Percentiles rank a stretch among this genome's conserved stretches.
Evolutionary conservation across 768 basidiomycete genomes (phyloP).

Genomic region (Pulveroboletus sp.): DNA sequence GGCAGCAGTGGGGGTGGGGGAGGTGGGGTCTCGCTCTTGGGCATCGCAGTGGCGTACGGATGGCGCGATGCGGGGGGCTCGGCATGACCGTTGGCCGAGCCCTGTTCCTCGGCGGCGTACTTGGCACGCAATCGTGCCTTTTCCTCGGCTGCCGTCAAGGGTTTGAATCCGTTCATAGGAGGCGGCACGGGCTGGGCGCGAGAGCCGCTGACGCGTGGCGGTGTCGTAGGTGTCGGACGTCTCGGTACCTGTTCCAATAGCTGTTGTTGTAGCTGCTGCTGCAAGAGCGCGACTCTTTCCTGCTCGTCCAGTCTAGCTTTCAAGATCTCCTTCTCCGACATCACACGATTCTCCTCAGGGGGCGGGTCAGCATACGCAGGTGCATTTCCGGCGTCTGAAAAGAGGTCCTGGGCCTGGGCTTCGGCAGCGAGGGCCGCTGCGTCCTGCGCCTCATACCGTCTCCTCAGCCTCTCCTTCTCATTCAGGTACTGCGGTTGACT

Average conservation of each 20-base stretch:
- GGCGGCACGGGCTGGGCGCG: slow-evolving; percentile 33
- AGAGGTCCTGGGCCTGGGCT: slow-evolving; percentile 15
- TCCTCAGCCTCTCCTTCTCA: slow-evolving; percentile 71
- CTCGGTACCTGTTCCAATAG: not conserved
- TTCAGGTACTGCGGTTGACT: slow-evolving; percentile 37
- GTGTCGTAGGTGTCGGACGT: slow-evolving; percentile 17
- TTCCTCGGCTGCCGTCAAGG: slow-evolving; percentile 73
- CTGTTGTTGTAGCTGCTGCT: slow-evolving; percentile 13
- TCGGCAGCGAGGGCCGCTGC: slow-evolving; percentile 42
- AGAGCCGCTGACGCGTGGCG: slow-evolving; percentile 23
- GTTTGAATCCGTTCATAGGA: slow-evolving; percentile 21
- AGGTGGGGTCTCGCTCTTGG: slow-evolving; percentile 27
- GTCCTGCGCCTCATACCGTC: slow-evolving; percentile 66
- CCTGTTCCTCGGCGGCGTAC: slow-evolving; percentile 56
- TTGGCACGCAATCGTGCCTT: slow-evolving; percentile 67
- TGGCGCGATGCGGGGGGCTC: slow-evolving; percentile 10
- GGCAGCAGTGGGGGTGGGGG: slow-evolving; percentile 76
- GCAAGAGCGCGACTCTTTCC: slow-evolving; percentile 39
- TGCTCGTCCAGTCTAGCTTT: slow-evolving; percentile 56
- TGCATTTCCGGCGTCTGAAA: slow-evolving; percentile 13
- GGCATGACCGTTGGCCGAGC: slow-evolving; percentile 23
- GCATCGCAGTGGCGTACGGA: slow-evolving; percentile 14
- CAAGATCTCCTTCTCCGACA: slow-evolving; percentile 57
- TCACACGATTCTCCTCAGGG: slow-evolving; percentile 20
- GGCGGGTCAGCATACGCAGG: slow-evolving; percentile 23